phyloP scores from a whole-genome alignment of 1,284 basidiomycete genomes.

The Pseudozyma sp. region DNA sequence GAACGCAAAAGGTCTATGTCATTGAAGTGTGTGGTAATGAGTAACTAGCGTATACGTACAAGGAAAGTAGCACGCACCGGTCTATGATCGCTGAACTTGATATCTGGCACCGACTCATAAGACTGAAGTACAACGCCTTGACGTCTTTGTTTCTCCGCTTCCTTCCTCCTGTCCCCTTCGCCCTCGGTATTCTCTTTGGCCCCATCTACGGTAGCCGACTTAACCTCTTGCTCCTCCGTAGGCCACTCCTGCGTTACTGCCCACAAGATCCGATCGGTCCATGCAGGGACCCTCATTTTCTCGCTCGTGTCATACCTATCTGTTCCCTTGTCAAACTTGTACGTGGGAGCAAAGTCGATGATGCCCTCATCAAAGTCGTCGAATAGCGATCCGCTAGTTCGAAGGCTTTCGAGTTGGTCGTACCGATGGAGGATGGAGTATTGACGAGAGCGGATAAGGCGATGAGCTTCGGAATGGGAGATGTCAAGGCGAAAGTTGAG shows the following conservation, averaged over 20 bases:
- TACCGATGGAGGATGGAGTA: slow-evolving; percentile 75
- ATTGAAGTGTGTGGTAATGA: too few species aligned
- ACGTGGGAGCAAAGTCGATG: slow-evolving; percentile 87
- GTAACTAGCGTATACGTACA: slow-evolving; percentile 19
- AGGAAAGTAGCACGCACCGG: slow-evolving; percentile 47
- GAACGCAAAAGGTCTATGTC: too few species aligned
- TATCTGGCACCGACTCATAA: slow-evolving; percentile 29
- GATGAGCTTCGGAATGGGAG: slow-evolving; percentile 82
- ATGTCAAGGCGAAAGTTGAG: slow-evolving; percentile 91
- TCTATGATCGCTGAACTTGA: slow-evolving; percentile 51
- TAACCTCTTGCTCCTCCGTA: slow-evolving; percentile 1
- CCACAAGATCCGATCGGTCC: slow-evolving; percentile 82
- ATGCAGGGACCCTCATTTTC: slow-evolving; percentile 94
- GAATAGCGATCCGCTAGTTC: slow-evolving; percentile 74
- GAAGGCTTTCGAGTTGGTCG: slow-evolving; percentile 72
- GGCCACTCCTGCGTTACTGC: slow-evolving; percentile 39
- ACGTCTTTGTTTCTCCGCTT: slow-evolving; percentile 5
- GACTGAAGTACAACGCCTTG: slow-evolving; percentile 33
- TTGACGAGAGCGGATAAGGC: slow-evolving; percentile 31
- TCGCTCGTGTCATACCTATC: slow-evolving; percentile 94
- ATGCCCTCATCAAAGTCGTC: slow-evolving; percentile 87
- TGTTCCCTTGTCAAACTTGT: slow-evolving; percentile 81
- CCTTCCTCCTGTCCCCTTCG: slow-evolving; percentile 2
- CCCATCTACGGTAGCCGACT: slow-evolving; percentile 3
- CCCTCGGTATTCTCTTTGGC: slow-evolving; percentile 17